These are phyloP conservation scores for Pichia membranifaciens DNA, from an alignment of 805 yeast genomes.

Conservation along the genomic window DNA sequence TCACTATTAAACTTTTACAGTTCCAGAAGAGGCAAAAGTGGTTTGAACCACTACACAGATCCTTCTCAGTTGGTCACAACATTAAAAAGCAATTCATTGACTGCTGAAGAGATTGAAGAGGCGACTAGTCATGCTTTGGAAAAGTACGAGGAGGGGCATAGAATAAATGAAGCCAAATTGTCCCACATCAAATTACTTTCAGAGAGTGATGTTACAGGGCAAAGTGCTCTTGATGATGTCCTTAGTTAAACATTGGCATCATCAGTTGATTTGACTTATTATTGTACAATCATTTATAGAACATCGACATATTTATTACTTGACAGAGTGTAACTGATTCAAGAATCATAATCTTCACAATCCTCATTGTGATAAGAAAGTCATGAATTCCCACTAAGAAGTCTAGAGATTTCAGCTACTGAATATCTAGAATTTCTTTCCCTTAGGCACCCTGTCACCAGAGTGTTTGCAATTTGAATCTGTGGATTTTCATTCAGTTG, in stretches of 20 bases:
- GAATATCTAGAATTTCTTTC: constrained; percentile 5
- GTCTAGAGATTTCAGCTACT: constrained; percentile 7
- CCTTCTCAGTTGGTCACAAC: not conserved
- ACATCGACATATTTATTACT: too few species aligned
- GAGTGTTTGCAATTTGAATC: not conserved
- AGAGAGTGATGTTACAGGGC: constrained; percentile 11
- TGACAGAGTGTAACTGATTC: too few species aligned
- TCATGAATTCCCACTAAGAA: not conserved
- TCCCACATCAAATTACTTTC: constrained; percentile 10
- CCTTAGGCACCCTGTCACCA: constrained; percentile 8
- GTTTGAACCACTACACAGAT: constrained; percentile 5
- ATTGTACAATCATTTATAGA: too few species aligned
- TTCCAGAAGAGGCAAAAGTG: constrained; percentile 21
- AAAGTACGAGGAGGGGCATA: constrained; percentile 2
- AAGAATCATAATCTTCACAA: too few species aligned
- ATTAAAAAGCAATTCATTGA: constrained; percentile 20
- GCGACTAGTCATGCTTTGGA: constrained; percentile 19
- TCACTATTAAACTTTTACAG: constrained; percentile 38
- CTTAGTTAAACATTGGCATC: not conserved
- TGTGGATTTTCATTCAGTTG: not conserved
- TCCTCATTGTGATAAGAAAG: too few species aligned
- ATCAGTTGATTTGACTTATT: too few species aligned
- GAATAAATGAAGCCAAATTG: constrained; percentile 3
- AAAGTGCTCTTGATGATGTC: constrained; percentile 2
- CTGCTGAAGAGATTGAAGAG: constrained; percentile 41